Base-by-base conservation (phyloP, 2,329 filamentous ascomycete species). In the Pseudogymnoascus sp. region DNA sequence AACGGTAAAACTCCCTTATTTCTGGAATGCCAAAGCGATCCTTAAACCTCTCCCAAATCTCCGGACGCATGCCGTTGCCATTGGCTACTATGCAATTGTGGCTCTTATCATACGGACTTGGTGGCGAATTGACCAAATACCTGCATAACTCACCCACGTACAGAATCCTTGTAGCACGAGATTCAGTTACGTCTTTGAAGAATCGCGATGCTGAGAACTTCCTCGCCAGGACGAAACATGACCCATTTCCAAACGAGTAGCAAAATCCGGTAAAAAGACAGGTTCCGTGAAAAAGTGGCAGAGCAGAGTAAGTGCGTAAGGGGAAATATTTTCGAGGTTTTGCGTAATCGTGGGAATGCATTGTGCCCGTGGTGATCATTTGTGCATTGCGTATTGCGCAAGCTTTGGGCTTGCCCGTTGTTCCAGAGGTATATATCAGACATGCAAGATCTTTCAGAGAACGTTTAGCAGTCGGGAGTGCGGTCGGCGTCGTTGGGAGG, bases 101-200 rank as follows among this genome's bases (percentile, higher is more conserved):
- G 18, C 73, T 69, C 11, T 70, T 70, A 64, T 81, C 80, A 25
- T 78, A 78, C 0, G 76, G 76, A 0, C 76, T 76, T 0, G 77
- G 74, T 0, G 78, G 75, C 0, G 76, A 74, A 18, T 76, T 73
- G 8, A 81, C 71, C 1, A 82, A 73, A 63, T 81, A 82, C 5
- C 80, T 73, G 63, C 77, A 80, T 5, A 80, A 69, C 67, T 82
- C 80, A 31, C 80, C 80, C 16, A 82, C 79, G 63, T 77, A 80
- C 3, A 80, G 65, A 18, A 79, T 76, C 1, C 76, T 71, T 1
- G 76, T 80, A 2, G 78, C 76, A 21, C 70, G 63, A 14, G 74
- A 76, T 9, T 77, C 77, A 25, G 75, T 73, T 0, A 78, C 75
- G 18, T 80, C 77, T 64, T 77, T 75, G 74, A 74, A 80, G 69